Percentiles rank a stretch among this genome's conserved stretches.
These are phyloP conservation scores for Saccharomycopsis guyanensis DNA, from an alignment of 805 yeast genomes.

Conservation along the genomic window DNA sequence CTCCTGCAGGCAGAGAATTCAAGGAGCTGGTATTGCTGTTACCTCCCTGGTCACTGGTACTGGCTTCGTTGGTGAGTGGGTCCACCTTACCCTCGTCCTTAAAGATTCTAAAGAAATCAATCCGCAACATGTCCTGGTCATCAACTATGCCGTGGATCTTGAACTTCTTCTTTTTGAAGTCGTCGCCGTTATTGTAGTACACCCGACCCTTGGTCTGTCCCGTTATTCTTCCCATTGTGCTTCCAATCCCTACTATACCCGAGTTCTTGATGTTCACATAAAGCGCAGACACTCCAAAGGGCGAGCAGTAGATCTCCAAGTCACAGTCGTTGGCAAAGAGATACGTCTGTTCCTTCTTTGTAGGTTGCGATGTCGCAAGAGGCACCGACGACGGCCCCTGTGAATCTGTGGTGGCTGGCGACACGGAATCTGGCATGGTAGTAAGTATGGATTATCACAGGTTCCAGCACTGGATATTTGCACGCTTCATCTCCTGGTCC, in stretches of 20 bases:
- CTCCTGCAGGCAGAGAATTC: neutral
- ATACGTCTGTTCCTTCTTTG: conserved; percentile 25
- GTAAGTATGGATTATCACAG: too few species aligned
- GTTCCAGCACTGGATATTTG: too few species aligned
- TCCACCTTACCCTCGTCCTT: conserved; percentile 17
- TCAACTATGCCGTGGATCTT: conserved; percentile 43
- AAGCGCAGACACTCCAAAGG: conserved; percentile 46
- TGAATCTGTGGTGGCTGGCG: neutral
- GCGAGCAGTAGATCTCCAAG: conserved; percentile 48
- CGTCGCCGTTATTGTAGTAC: conserved; percentile 41
- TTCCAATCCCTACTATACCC: conserved; percentile 46
- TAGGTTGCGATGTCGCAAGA: conserved; percentile 13
- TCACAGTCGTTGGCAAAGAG: conserved; percentile 44
- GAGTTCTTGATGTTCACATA: conserved; percentile 42
- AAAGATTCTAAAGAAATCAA: conserved; percentile 44
- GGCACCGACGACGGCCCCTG: conserved; percentile 8
- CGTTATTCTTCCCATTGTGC: conserved; percentile 49
- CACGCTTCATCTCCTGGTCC: too few species aligned
- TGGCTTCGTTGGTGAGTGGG: conserved; percentile 6
- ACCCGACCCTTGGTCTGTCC: conserved; percentile 43
- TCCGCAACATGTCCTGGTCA: conserved; percentile 37
- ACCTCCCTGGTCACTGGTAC: neutral
- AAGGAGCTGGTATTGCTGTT: neutral
- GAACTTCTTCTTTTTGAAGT: conserved; percentile 39
- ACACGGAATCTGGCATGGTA: neutral